These are phyloP conservation scores for Lyophyllum decastes DNA, from an alignment of 768 basidiomycete genomes.

Conservation along the genomic window DNA sequence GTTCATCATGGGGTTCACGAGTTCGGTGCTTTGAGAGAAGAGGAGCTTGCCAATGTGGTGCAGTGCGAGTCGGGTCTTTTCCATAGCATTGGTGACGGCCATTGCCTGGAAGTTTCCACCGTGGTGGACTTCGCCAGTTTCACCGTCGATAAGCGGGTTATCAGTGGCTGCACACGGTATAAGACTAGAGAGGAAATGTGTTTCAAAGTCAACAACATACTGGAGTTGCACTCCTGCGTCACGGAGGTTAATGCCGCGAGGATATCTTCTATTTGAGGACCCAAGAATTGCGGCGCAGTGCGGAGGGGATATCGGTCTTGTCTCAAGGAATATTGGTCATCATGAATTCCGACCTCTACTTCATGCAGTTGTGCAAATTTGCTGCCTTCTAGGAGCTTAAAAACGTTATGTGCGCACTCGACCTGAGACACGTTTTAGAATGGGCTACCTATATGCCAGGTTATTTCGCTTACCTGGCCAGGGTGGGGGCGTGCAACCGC, in stretches of 20 bases:
- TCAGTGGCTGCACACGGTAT: slow-evolving; percentile 62
- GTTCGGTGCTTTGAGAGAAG: slow-evolving; percentile 72
- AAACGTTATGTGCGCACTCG: slow-evolving; percentile 66
- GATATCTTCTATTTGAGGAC: slow-evolving; percentile 79
- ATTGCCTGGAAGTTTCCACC: slow-evolving; percentile 91
- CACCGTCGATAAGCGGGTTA: slow-evolving; percentile 76
- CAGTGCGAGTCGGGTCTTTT: slow-evolving; percentile 76
- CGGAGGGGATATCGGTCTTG: slow-evolving; percentile 76
- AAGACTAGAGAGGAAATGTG: background rate
- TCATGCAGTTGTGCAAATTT: slow-evolving; percentile 61
- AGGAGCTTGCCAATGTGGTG: slow-evolving; percentile 72
- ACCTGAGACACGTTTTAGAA: slow-evolving; percentile 34
- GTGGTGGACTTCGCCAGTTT: slow-evolving; percentile 65
- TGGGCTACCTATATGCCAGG: background rate
- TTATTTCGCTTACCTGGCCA: slow-evolving; percentile 53
- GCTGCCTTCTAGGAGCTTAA: slow-evolving; percentile 60
- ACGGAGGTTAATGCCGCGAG: slow-evolving; percentile 58
- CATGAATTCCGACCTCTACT: slow-evolving; percentile 62
- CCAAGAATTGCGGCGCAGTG: slow-evolving; percentile 76
- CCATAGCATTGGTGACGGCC: slow-evolving; percentile 80
- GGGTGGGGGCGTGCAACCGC: slow-evolving; percentile 74
- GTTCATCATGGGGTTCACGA: slow-evolving; percentile 81
- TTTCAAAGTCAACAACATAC: slow-evolving; percentile 41
- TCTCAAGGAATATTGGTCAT: slow-evolving; percentile 68
- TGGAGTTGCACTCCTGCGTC: slow-evolving; percentile 77